These are phyloP conservation scores for Pseudogymnoascus sp. DNA, from an alignment of 2,329 filamentous ascomycete species.

Conservation along the genomic window DNA sequence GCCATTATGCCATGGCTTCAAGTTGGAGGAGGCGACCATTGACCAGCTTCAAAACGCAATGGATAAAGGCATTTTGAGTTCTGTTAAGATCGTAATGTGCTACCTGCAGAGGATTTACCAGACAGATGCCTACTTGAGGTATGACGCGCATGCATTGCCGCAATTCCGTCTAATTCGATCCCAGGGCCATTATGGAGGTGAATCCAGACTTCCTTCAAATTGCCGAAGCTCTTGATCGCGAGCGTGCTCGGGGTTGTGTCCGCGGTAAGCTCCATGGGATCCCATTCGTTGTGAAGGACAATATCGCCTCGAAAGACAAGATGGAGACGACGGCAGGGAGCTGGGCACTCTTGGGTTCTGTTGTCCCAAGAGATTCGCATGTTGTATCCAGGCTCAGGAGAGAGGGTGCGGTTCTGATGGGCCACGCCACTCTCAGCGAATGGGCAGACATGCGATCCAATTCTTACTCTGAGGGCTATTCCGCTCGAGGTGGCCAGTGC, in stretches of 20 bases:
- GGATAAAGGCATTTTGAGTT: conserved; percentile 51
- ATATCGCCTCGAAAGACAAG: conserved; percentile 46
- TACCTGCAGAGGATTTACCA: conserved; percentile 52
- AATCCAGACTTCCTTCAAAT: conserved; percentile 33
- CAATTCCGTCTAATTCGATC: conserved; percentile 9
- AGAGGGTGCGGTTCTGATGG: conserved; percentile 55
- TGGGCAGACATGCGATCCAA: conserved; percentile 55
- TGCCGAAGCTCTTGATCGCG: conserved; percentile 43
- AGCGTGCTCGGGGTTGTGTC: conserved; percentile 39
- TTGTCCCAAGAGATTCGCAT: conserved; percentile 43
- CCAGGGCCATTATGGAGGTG: conserved; percentile 43
- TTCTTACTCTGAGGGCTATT: conserved; percentile 54
- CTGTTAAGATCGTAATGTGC: conserved; percentile 53
- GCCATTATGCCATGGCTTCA: conserved; percentile 47
- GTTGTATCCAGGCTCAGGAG: conserved; percentile 51
- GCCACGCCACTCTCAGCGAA: conserved; percentile 56
- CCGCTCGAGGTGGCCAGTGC: conserved; percentile 52
- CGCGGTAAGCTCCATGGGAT: conserved; percentile 50
- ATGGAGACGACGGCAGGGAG: conserved; percentile 53
- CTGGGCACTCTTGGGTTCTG: conserved; percentile 45
- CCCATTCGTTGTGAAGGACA: conserved; percentile 40
- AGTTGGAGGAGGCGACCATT: conserved; percentile 55
- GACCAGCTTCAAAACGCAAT: conserved; percentile 47
- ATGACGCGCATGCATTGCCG: conserved; percentile 16
- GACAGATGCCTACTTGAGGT: conserved; percentile 56